Evolutionary conservation across 345 rosid genomes (phyloP), one percentile per base, ranked within the genome.

Genomic region (Tarenaya hassleriana): DNA sequence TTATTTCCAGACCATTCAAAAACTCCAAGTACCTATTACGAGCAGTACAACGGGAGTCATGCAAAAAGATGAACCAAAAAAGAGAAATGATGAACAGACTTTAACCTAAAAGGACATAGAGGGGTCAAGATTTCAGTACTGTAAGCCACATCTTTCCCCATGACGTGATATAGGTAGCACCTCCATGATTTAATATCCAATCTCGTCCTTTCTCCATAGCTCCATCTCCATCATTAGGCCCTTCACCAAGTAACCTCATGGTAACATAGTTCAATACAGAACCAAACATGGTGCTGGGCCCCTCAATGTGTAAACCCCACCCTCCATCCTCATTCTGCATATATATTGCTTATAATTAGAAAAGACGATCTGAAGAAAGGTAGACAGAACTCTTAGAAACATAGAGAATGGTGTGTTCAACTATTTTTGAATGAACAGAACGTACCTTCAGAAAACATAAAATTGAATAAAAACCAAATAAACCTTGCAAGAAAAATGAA

Each of bases 71-170:
- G 24, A 34, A 43, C 37, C 59, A 43, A 48, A 17, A 49, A 44
- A 43, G 16, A 61, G 15, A 37, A 37, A 37, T 14, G 42, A 29
- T 34, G 15, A 10, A 37, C 3, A 50, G 57, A 70, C 24, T 16
- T 52, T 43, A 57, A 56, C 39, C 16, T 48, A 24, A 2, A 59
- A 16, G 29, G 34, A 54, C 19, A 60, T 40, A 17, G 20, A 60
- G 21, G 52, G 51, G 34, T 47, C 46, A 41, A 40, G 39, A 47
- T 52, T 63, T 58, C 77, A 13, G 59, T 82, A 92, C 98, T 81
- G 98, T 85, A 67, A 92, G 97, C 98, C 98, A 92, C 94, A 83
- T 79, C 72, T 92, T 88, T 4, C 98, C 97, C 98, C 95, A 85
- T 29, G 98, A 92, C 52, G 95, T 83, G 48, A 85, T 78, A 34